Percentiles rank a stretch among this genome's conserved stretches.
Conservation (phyloP, 345 rosid genomes). For the Salix exigua region DNA sequence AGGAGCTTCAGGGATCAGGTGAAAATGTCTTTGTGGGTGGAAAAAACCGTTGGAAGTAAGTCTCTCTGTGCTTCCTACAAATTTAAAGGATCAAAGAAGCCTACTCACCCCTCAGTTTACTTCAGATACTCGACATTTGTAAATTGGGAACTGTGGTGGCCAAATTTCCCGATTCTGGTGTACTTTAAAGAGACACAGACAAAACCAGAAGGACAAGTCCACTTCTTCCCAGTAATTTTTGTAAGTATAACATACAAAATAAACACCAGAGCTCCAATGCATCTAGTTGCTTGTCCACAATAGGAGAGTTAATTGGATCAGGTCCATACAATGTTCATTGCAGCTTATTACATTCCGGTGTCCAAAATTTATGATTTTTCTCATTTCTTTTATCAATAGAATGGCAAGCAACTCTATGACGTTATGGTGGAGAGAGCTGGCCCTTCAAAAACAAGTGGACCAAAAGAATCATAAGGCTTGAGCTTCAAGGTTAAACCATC, state of each 20-base stretch:
- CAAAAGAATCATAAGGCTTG: slow-evolving; percentile 30
- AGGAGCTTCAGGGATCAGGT: slow-evolving; percentile 63
- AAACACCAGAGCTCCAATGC: not conserved
- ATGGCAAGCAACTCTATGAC: slow-evolving; percentile 66
- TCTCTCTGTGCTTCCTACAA: not conserved
- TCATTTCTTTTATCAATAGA: slow-evolving; percentile 25
- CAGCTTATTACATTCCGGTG: no score
- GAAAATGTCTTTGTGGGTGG: slow-evolving; percentile 74
- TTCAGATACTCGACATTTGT: slow-evolving; percentile 64
- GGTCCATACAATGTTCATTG: no score
- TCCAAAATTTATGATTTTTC: no score
- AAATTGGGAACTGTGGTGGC: slow-evolving; percentile 91
- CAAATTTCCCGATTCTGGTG: slow-evolving; percentile 64
- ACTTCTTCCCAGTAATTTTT: slow-evolving; percentile 75
- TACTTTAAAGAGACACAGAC: slow-evolving; percentile 75
- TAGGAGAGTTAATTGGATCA: no score
- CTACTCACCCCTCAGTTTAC: not conserved
- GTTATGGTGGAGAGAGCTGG: slow-evolving; percentile 80
- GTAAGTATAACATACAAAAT: slow-evolving; percentile 34
- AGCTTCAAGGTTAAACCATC: slow-evolving; percentile 9
- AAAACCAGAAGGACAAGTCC: slow-evolving; percentile 78
- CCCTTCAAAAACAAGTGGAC: slow-evolving; percentile 57
- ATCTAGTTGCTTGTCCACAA: not conserved
- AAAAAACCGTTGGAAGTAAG: slow-evolving; percentile 81
- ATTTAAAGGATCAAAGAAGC: not conserved